phyloP scores from a whole-genome alignment of 225 moss, liverwort and hornwort species.

The Bryoerythrophyllum caledonicum region DNA sequence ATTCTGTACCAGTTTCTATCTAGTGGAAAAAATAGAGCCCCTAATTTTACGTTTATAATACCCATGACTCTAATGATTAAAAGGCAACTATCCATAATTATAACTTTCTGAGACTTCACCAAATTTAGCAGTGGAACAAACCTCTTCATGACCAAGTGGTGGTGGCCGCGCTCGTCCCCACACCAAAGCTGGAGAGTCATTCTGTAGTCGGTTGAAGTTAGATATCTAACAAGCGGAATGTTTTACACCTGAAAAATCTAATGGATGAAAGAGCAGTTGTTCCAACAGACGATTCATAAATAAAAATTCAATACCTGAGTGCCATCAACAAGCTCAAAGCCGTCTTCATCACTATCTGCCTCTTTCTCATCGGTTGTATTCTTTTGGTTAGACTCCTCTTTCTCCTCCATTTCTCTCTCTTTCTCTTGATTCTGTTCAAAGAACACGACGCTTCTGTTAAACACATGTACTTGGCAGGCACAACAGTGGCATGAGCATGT shows the following conservation, averaged over 20 bases:
- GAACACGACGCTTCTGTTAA: neutral
- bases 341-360: conserved; percentile 71
- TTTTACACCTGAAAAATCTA: neutral
- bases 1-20: neutral
- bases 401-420: neutral
- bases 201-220: conserved; percentile 33
- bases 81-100: neutral
- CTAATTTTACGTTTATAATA: neutral
- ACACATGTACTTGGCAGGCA: conserved; percentile 3
- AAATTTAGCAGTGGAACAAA: conserved; percentile 24
- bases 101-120: neutral
- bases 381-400: conserved; percentile 23
- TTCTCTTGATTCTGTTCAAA: conserved; percentile 19
- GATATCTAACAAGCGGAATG: neutral
- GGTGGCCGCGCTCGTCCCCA: conserved; percentile 88
- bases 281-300: neutral
- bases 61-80: neutral
- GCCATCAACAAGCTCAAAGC: conserved; percentile 82
- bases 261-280: neutral
- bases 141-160: conserved; percentile 79
- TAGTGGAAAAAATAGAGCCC: too few relatives aligned
- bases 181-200: conserved; percentile 72
- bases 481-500: neutral
- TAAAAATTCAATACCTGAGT: conserved; percentile 50
- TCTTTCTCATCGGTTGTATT: conserved; percentile 40